Evolutionary conservation across 140 eudicot species (phyloP), one percentile per base, ranked within the genome.

Genomic region (Erigeron philadelphicus): DNA sequence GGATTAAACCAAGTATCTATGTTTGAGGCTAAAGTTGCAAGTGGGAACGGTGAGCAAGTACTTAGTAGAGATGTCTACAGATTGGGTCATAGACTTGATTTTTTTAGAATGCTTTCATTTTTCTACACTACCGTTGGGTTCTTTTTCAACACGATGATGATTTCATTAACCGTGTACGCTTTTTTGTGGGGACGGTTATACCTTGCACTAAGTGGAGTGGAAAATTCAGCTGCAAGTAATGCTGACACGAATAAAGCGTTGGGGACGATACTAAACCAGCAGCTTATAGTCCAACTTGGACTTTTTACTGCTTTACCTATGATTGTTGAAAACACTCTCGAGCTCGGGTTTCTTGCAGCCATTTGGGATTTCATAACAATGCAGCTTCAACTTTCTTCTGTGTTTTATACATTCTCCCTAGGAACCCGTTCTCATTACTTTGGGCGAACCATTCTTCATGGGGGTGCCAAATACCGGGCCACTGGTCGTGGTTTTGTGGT

Each of bases 401-500:
- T 92, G 21, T 92, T 92, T 70, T 92, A 76, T 59, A 84, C 98
- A 0, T 92, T 92, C 56, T 92, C 98, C 9, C 68, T 92, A 87
- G 98, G 98, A 68, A 92, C 98, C 21, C 94, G 95, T 50, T 86
- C 95, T 1, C 98, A 92, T 73, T 92, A 92, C 78, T 92, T 92
- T 52, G 98, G 96, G 35, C 83, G 98, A 73, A 92, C 98, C 35
- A 88, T 92, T 58, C 85, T 92, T 59, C 98, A 92, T 9, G 98
- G 98, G 17, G 98, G 98, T 12, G 98, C 98, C 18, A 92, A 92
- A 72, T 92, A 92, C 74, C 80, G 98, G 56, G 98, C 98, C 15
- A 92, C 98, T 9, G 98, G 98, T 9, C 98, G 98, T 64, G 98
- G 98, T 58, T 92, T 92, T 82, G 96, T 92, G n/a, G 98, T 92